Percentiles rank a stretch among this genome's conserved stretches.
Evolutionary conservation across 2,329 filamentous ascomycete genomes (phyloP).

Genomic region (Ceratocystiopsis brevicomis): DNA sequence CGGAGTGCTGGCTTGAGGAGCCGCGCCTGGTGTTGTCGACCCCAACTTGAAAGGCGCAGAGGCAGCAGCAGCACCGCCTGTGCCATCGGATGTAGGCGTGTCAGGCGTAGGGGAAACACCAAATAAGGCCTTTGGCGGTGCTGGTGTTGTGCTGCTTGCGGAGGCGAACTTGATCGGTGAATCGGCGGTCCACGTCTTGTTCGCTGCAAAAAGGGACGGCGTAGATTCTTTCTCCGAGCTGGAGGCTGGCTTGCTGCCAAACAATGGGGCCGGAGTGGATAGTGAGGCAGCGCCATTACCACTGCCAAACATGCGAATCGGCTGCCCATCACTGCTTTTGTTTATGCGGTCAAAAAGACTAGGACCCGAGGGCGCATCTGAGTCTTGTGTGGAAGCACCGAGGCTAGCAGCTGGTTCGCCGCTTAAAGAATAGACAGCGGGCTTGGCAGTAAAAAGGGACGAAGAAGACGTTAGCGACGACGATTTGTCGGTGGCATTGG

Average conservation of each 20-base stretch:
- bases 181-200: conserved; percentile 30
- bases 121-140: conserved; percentile 7
- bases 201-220: conserved; percentile 12
- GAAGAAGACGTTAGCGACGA: conserved; percentile 22
- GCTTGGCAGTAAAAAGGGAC: conserved; percentile 15
- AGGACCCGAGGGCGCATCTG: conserved; percentile 25
- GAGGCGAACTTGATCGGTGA: conserved; percentile 35
- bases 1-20: neutral
- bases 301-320: conserved; percentile 21
- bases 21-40: too few relatives aligned
- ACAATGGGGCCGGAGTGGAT: conserved; percentile 6
- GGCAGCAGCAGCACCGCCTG: neutral
- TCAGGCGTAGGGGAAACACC: neutral
- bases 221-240: conserved; percentile 23
- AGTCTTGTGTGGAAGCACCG: conserved; percentile 22
- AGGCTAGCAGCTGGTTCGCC: conserved; percentile 5
- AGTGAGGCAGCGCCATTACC: conserved; percentile 2
- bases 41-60: conserved; percentile 4
- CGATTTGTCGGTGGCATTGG: conserved; percentile 20
- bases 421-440: conserved; percentile 9
- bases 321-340: conserved; percentile 29
- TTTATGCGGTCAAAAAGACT: conserved; percentile 39
- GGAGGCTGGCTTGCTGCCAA: conserved; percentile 12
- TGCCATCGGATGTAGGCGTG: neutral
- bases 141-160: conserved; percentile 6